Base-by-base conservation (phyloP, 1,284 basidiomycete species). In the Garcileccinum viscosum region DNA sequence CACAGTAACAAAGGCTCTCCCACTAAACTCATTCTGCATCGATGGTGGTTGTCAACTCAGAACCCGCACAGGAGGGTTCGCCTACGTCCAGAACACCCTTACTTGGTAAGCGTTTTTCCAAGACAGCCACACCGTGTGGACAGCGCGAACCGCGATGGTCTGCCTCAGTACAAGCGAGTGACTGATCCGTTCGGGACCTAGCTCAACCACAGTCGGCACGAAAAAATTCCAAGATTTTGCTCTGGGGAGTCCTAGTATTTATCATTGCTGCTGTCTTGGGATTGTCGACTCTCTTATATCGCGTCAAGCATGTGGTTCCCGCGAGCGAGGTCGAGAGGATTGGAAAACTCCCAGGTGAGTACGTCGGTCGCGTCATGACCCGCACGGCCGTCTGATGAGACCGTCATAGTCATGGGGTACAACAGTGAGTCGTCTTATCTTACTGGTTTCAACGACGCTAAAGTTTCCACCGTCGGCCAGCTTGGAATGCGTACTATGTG, bases 401-500 rank as follows among this genome's bases (percentile, higher is more conserved):
- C 14, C n/a, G 24, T 32, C 35, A 5, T n/a, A 78, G 77, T 74
- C 53, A 81, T 79, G 80, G 77, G 77, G 17, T 79, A 72, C 53
- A 79, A 79, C 30, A 81, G 77, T 81, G 50, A 70, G 77, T 72
- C 53, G 37, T 67, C 24, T 6, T 11, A n/a, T 72, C 33, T 14
- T 64, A 19, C 35, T 50, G 15, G 38, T 59, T 19, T 35, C 5
- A n/a, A 22, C 32, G 50, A 27, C 70, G 60, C 68, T 74, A 22
- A 75, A 56, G n/a, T 38, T 32, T 56, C 12, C 33, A 37, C 42
- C 62, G 24, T 59, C 32, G 22, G 35, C 24, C 65, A 88, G 88
- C 87, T 19, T 89, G 88, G 88, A 89, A 89, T 72, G 87, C 86
- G n/a, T 89, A 86, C 69, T 82, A 85, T 66, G 87, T 88, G 70